Evolutionary conservation across 352 stramenopile species (phyloP).

Genomic region (Phytophthora sp.): DNA sequence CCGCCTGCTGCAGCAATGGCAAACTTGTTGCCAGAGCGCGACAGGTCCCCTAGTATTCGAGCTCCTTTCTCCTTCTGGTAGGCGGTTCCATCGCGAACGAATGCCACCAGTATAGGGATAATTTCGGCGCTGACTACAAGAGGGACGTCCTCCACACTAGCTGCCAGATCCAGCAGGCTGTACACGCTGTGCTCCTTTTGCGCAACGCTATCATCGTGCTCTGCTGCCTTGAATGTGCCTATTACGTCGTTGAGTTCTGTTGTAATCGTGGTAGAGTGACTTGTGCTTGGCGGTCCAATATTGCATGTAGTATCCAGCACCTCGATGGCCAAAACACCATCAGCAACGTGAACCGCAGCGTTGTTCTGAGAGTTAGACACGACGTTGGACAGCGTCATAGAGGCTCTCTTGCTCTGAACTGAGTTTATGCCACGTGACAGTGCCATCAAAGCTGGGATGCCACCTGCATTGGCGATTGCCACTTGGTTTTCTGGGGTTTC

Average conservation of each 20-base stretch:
- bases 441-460: background rate
- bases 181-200: background rate
- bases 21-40: background rate
- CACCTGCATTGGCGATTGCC: background rate
- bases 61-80: conserved; percentile 1
- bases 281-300: background rate
- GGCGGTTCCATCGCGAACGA: background rate
- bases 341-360: background rate
- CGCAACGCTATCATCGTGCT: background rate
- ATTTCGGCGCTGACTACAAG: background rate
- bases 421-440: background rate
- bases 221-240: background rate
- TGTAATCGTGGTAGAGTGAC: too few species aligned
- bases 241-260: background rate
- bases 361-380: conserved; percentile 1
- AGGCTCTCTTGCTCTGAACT: background rate
- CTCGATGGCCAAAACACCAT: background rate
- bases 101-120: background rate
- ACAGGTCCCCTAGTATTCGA: background rate
- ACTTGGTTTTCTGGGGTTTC: background rate
- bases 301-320: background rate
- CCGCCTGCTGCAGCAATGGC: background rate
- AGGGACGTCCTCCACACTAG: background rate
- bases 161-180: background rate
- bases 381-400: background rate